phyloP scores from a whole-genome alignment of 2,329 filamentous ascomycete genomes.

The Fusarium goolgardi region DNA sequence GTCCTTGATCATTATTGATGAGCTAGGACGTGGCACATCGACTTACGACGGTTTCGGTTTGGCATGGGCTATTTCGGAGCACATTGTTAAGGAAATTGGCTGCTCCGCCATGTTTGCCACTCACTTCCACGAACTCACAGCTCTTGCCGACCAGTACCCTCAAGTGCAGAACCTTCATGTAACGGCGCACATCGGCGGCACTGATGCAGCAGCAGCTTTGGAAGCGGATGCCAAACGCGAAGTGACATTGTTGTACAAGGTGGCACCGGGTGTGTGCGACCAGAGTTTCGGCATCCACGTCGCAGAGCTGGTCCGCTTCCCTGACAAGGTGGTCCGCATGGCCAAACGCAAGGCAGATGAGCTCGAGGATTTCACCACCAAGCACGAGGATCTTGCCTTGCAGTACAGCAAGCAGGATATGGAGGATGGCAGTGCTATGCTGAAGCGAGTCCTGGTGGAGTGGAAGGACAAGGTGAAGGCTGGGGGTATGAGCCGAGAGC shows the following conservation, averaged over 20 bases:
- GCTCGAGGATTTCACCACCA: constrained; percentile 91
- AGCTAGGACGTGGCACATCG: constrained; percentile 94
- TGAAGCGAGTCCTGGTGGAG: constrained; percentile 83
- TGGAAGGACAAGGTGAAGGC: constrained; percentile 84
- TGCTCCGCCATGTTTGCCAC: constrained; percentile 97
- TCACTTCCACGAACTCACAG: constrained; percentile 97
- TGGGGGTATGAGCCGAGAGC: constrained; percentile 72
- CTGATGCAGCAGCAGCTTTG: constrained; percentile 51
- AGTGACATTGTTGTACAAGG: constrained; percentile 96
- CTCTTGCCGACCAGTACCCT: constrained; percentile 84
- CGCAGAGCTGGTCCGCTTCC: constrained; percentile 94
- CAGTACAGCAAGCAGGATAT: constrained; percentile 86
- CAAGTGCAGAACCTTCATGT: constrained; percentile 96
- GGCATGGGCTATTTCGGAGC: constrained; percentile 99
- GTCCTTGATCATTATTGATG: constrained; percentile 98
- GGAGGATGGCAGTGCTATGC: constrained; percentile 83
- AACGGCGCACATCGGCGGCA: constrained; percentile 85
- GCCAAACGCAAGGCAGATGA: constrained; percentile 99
- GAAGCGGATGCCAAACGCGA: constrained; percentile 71
- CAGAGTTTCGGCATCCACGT: constrained; percentile 99
- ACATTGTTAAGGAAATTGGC: constrained; percentile 94
- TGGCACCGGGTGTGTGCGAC: constrained; percentile 94
- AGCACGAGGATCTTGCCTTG: constrained; percentile 71
- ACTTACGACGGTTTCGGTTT: constrained; percentile 98
- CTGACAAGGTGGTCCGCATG: constrained; percentile 97